Conservation (phyloP, 2,329 filamentous ascomycete species). For the Karstenula rhodostoma region DNA sequence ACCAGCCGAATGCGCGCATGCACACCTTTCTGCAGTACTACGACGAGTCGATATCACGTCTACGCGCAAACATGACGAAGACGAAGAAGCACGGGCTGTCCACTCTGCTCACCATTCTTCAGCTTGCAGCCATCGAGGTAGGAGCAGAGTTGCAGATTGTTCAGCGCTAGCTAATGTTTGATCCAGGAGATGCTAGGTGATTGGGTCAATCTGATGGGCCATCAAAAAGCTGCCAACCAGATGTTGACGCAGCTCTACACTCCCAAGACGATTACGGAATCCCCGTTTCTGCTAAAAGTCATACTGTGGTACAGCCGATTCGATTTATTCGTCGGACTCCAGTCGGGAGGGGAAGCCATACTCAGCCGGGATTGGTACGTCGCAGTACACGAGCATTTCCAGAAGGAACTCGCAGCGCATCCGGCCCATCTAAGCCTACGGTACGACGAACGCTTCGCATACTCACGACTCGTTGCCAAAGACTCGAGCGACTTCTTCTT, state of each 20-base stretch:
- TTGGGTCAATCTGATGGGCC: slow-evolving; percentile 91
- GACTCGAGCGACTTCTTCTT: slow-evolving; percentile 84
- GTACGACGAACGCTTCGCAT: slow-evolving; percentile 71
- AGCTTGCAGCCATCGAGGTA: slow-evolving; percentile 94
- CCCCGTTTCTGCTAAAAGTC: slow-evolving; percentile 74
- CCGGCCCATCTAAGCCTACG: slow-evolving; percentile 71
- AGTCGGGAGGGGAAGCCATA: slow-evolving; percentile 79
- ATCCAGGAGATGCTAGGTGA: slow-evolving; percentile 89
- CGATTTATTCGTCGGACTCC: slow-evolving; percentile 82
- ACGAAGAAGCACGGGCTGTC: slow-evolving; percentile 75
- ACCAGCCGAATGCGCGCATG: slow-evolving; percentile 74
- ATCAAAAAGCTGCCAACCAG: slow-evolving; percentile 87
- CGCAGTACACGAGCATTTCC: slow-evolving; percentile 69
- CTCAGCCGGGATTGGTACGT: slow-evolving; percentile 82
- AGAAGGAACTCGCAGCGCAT: slow-evolving; percentile 64
- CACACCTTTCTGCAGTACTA: slow-evolving; percentile 88
- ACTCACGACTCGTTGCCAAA: slow-evolving; percentile 75
- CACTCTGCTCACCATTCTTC: slow-evolving; percentile 85
- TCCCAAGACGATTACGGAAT: slow-evolving; percentile 76
- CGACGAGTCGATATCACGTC: slow-evolving; percentile 81
- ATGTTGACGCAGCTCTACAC: slow-evolving; percentile 82
- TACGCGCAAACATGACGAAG: slow-evolving; percentile 75
- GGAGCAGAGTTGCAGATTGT: slow-evolving; percentile 25
- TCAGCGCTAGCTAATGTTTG: slow-evolving; percentile 18
- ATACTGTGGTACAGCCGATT: slow-evolving; percentile 91